Evolutionary conservation across 495 filamentous ascomycete genomes (phyloP), one percentile per base, ranked within the genome.

Genomic region (Aspergillus panamensis): DNA sequence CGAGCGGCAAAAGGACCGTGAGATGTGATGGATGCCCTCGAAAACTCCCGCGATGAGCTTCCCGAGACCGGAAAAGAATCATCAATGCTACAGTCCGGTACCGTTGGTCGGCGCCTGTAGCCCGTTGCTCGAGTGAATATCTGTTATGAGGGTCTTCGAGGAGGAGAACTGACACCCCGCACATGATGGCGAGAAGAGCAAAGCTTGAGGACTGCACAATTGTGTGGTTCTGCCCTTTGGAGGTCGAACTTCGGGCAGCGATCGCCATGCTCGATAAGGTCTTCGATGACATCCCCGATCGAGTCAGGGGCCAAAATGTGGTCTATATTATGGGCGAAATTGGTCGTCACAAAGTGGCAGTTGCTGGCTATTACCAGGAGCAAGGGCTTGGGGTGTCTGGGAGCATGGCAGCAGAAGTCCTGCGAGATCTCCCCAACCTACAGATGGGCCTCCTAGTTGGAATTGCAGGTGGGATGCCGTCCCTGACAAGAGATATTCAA

Each of bases 401-500:
- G 40, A 44, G 40, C 40, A 44, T 44, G 40, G 40, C 40, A 44
- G 40, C 40, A n/a, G 40, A 44, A 44, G 40, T 44, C 17, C 3
- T n/a, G 40, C 40, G 40, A 1, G 40, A 44, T 19, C 40, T 44
- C 40, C 40, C 40, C 8, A 44, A 44, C 13, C 17, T 44, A 19
- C 40, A 44, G 16, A n/a, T 44, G 13, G 40, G 40, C 3, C 40
- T 44, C 8, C 17, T 44, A 8, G 40, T 44, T 8, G 40, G 40
- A 12, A 44, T 44, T 17, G 40, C 40, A 3, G 40, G 40, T 17
- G 40, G 40, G 17, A 44, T 44, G 13, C 40, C 40, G 40, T 12
- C 40, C 14, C 40, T n/a, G 14, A 44, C 40, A 8, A 44, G 40
- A 17, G 40, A 44, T n/a, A 44, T 44, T 3, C 6, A 44, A 16